Base-by-base conservation (phyloP, 176 grass and related monocot species). In the Metroxylon sagu region DNA sequence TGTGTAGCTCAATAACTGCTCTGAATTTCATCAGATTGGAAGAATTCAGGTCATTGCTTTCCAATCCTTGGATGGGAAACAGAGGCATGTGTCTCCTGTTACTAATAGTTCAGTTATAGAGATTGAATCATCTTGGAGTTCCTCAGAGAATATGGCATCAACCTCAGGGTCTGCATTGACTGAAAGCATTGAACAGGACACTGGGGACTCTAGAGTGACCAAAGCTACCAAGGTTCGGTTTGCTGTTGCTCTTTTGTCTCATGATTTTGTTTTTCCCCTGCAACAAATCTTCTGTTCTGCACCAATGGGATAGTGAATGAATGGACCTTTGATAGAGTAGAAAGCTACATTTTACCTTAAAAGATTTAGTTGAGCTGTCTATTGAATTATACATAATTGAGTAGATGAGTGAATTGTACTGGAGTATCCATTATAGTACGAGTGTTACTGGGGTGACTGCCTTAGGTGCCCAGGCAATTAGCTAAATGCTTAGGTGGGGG, bases 31-130 rank as follows among this genome's bases (percentile, higher is more conserved):
- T 30, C 71, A 98, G 93, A 81, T 63, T 35, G 87, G 93, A 48
- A 88, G 83, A 73, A 89, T 98, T 74, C 93, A 98, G 84, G 87
- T 89, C 26, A 98, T 80, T 64, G 87, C 93, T 60, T 98, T 98
- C 65, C 93, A 98, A 60, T 98, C 93, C 0, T 69, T 69, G 67
- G 82, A 70, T 74, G 78, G 83, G 71, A 66, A 87, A 65, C 76
- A 88, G 19, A 66, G 21, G 63, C 26, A 62, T 53, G 35, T 73
- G 28, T 54, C 57, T 59, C 69, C 74, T 71, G 53, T 74, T 75
- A 27, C 29, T 71, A 74, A 63, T 3, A 60, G 30, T 66, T 81
- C 77, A 54, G 49, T 87, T 26, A 84, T 93, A 66, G 70, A 93
- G 25, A 50, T 81, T 26, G 84, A 88, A 35, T 74, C 83, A 78